phyloP scores from a whole-genome alignment of 495 filamentous ascomycete species.

The Stereocaulon alpinum region DNA sequence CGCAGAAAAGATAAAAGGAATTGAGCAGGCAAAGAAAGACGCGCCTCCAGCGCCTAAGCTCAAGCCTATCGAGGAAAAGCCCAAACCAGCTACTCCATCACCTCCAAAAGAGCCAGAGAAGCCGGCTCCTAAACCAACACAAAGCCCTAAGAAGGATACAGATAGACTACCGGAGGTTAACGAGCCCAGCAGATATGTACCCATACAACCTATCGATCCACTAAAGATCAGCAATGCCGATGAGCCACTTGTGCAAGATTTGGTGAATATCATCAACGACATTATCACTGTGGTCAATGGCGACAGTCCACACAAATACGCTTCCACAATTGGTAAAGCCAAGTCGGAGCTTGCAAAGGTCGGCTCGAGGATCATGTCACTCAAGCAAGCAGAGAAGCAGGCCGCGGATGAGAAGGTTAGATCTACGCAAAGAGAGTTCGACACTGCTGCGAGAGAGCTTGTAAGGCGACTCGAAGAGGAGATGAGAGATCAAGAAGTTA shows the following conservation, averaged over 20 bases:
- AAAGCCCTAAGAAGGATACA: constrained; percentile 20
- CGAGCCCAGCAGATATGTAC: constrained; percentile 48
- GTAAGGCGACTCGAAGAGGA: constrained; percentile 58
- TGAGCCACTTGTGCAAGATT: constrained; percentile 80
- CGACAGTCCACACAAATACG: constrained; percentile 66
- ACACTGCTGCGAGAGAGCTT: constrained; percentile 67
- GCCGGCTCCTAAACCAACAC: constrained; percentile 23
- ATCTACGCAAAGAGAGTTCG: constrained; percentile 62
- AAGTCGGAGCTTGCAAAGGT: constrained; percentile 74
- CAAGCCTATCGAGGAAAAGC: constrained; percentile 23
- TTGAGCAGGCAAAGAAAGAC: constrained; percentile 36
- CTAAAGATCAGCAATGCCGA: constrained; percentile 60
- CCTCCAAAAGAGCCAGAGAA: constrained; percentile 25
- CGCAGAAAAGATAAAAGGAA: constrained; percentile 29
- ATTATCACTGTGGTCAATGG: constrained; percentile 87
- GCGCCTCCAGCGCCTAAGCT: constrained; percentile 17
- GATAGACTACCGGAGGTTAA: constrained; percentile 42
- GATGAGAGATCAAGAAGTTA: constrained; percentile 61
- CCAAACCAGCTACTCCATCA: constrained; percentile 17
- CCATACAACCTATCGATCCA: constrained; percentile 60
- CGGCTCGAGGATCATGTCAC: constrained; percentile 56
- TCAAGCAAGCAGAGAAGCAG: constrained; percentile 55
- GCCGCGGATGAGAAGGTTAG: constrained; percentile 69
- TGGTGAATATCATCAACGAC: constrained; percentile 92
- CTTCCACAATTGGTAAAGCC: constrained; percentile 63